Evolutionary conservation across 768 basidiomycete species (phyloP).

Genomic region (Auricularia sp.): DNA sequence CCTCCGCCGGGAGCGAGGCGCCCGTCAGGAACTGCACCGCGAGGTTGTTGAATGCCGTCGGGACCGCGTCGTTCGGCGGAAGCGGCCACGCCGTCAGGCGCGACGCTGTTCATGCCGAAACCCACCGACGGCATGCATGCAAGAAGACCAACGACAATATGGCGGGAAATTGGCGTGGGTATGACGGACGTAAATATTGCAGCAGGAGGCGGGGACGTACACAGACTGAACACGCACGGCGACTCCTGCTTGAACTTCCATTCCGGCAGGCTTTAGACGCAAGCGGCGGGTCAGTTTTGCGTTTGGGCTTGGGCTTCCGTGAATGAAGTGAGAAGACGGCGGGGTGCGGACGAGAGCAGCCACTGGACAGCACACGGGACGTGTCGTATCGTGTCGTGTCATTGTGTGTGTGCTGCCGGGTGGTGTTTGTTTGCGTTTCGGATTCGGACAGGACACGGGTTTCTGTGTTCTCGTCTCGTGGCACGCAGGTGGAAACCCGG

Average conservation of each 20-base stretch:
- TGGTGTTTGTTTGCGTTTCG: no score
- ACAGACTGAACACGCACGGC: constrained; percentile 45
- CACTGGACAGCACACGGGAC: no score
- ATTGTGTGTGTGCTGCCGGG: no score
- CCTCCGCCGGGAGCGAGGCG: constrained; percentile 17
- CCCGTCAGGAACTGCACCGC: constrained; percentile 42
- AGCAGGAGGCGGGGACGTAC: constrained; percentile 27
- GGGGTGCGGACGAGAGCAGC: constrained; percentile 10
- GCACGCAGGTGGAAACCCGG: no score
- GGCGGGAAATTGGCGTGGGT: constrained; percentile 5
- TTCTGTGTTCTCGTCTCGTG: no score
- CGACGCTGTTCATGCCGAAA: constrained; percentile 29
- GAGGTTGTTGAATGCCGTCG: constrained; percentile 60
- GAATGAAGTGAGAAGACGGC: neutral
- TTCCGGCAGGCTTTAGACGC: constrained; percentile 36
- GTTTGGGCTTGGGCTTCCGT: neutral
- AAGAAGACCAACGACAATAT: constrained; percentile 5
- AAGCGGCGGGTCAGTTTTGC: neutral
- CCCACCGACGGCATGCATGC: neutral
- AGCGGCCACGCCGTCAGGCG: constrained; percentile 38
- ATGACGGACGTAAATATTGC: no score
- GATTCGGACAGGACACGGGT: no score
- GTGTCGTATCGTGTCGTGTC: no score
- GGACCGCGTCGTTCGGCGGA: constrained; percentile 38
- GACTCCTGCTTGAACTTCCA: constrained; percentile 40